Base-by-base conservation (phyloP, 768 basidiomycete genomes). In the Suillus sp. region DNA sequence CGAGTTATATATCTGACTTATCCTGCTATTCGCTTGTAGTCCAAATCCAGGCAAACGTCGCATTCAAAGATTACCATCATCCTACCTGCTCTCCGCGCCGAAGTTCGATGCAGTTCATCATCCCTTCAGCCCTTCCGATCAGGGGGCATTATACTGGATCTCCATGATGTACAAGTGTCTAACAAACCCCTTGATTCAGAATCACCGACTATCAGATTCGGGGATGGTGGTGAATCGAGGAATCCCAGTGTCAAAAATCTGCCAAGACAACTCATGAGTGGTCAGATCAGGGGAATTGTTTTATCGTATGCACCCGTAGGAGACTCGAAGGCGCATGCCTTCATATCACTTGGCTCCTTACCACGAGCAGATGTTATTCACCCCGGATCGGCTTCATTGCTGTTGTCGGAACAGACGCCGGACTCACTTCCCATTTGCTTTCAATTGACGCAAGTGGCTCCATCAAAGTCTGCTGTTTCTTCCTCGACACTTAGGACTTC, bases 51-150 rank as follows among this genome's bases (percentile, higher is more conserved):
- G 16, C 55, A 37, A 25, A 38, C 9, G 16, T 38, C 48, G 1
- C 34, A 20, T 32, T 10, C 20, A 4, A 30, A 61, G 35, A 61
- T 61, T 25, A 61, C 20, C 60, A 27, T 55, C 7, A 25, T n/a
- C 62, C 55, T 53, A 65, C 25, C 30, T 47, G 59, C 48, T 22
- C 70, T 95, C 51, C 86, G 94, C 22, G 51, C 90, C 25, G 84
- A 94, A 71, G 70, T 90, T 56, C 85, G 91, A 54, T 88, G 85
- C 70, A 86, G 88, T 6, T 80, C 92, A 35, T 87, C 87, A 5
- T 71, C 78, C 22, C 71, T 71, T 1, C 74, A 67, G 30, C 43
- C 71, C 8, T 80, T 79, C 20, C 84, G 91, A 30, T 93, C 93
- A 50, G 93, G 94, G 5, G 83, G 85, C 30, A 64, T 92, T 5